phyloP scores from a whole-genome alignment of 257 asterid species.

The Capsicum chinense region DNA sequence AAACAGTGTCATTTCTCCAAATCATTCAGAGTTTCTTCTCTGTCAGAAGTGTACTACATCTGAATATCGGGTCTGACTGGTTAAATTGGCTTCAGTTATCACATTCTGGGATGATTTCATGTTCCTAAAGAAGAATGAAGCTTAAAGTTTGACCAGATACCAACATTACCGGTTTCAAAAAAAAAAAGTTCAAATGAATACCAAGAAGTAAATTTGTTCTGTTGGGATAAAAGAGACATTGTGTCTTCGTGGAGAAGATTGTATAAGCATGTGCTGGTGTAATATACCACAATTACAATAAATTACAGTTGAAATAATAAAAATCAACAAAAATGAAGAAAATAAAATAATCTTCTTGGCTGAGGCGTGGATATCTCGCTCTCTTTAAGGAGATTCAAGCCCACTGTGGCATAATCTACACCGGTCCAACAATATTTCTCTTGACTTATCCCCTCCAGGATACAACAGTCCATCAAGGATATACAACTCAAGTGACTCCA shows the following conservation, averaged over 20 bases:
- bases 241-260: slow-evolving; percentile 1
- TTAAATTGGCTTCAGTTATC: background rate
- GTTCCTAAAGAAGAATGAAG: slow-evolving; percentile 21
- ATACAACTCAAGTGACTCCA: too few species aligned
- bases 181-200: background rate
- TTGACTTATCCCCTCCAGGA: too few species aligned
- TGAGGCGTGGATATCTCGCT: too few species aligned
- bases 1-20: background rate
- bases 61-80: background rate
- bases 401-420: too few species aligned
- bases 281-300: too few species aligned
- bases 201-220: slow-evolving; percentile 12
- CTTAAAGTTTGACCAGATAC: background rate
- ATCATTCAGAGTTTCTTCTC: background rate
- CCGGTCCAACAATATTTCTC: too few species aligned
- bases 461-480: too few species aligned
- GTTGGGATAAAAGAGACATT: background rate
- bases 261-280: background rate
- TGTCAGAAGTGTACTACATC: background rate
- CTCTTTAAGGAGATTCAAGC: too few species aligned
- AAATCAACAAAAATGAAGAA: too few species aligned
- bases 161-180: background rate
- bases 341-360: too few species aligned
- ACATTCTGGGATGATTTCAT: background rate
- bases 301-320: too few species aligned